Percentiles rank a stretch among this genome's conserved stretches.
Conservation (phyloP, 495 filamentous ascomycete genomes). For the Aspergillus baeticus region DNA sequence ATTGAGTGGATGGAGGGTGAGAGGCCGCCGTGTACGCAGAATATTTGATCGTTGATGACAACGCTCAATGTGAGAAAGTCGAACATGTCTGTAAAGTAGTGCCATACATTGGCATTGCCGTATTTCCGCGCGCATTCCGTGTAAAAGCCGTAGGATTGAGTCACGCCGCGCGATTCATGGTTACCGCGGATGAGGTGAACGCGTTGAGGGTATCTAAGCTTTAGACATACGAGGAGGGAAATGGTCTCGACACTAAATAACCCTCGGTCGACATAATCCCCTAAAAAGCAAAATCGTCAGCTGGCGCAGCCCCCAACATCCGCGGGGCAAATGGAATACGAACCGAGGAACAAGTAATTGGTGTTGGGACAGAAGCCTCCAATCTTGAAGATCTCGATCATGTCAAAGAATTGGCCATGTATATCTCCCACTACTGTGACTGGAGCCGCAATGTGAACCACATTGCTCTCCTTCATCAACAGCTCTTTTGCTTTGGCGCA, state of each 20-base stretch:
- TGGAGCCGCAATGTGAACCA: conserved; percentile 92
- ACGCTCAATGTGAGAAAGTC: conserved; percentile 95
- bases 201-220: conserved; percentile 87
- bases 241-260: conserved; percentile 98
- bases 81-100: conserved; percentile 99
- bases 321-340: conserved; percentile 18
- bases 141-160: conserved; percentile 98
- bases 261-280: conserved; percentile 96
- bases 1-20: conserved; percentile 97
- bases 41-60: conserved; percentile 97
- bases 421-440: conserved; percentile 99
- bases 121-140: conserved; percentile 98
- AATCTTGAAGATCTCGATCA: conserved; percentile 99
- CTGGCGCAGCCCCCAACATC: neutral
- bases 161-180: conserved; percentile 95
- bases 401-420: conserved; percentile 96
- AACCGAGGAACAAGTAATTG: conserved; percentile 96
- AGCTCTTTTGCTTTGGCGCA: conserved; percentile 98
- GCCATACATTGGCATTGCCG: conserved; percentile 97
- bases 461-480: conserved; percentile 99
- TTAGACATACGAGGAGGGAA: conserved; percentile 90
- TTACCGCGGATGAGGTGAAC: conserved; percentile 95
- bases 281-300: conserved; percentile 37
- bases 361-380: conserved; percentile 95
- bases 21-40: conserved; percentile 95